Percentiles rank a stretch among this genome's conserved stretches.
These are phyloP conservation scores for Xylaria sp. DNA, from an alignment of 2,329 filamentous ascomycete species.

Conservation along the genomic window DNA sequence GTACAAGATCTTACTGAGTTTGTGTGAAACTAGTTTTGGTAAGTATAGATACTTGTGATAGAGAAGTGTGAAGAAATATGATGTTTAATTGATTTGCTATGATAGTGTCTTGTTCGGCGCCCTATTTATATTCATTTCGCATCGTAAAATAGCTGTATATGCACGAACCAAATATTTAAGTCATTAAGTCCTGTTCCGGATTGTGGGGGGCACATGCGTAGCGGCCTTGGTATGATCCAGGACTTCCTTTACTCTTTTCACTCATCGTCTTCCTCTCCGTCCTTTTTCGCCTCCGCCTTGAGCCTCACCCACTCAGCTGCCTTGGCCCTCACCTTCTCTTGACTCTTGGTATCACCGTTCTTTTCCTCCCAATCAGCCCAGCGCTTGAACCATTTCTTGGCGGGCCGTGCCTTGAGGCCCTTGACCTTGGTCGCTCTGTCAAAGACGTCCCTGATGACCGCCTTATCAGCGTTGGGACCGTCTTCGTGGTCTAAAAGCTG, in stretches of 20 bases:
- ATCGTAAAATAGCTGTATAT: not conserved
- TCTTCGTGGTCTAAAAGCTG: slow-evolving; percentile 89
- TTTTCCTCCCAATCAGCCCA: slow-evolving; percentile 91
- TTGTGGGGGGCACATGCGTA: not conserved
- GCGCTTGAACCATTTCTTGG: slow-evolving; percentile 87
- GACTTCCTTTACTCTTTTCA: slow-evolving; percentile 20
- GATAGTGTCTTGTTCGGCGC: not conserved
- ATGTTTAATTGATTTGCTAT: not conserved
- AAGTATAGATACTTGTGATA: not conserved
- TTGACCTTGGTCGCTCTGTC: slow-evolving; percentile 78
- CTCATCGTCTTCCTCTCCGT: slow-evolving; percentile 49
- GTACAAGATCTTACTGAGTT: not conserved
- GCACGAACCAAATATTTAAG: not conserved
- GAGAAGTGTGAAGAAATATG: no score
- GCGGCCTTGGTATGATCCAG: slow-evolving; percentile 24
- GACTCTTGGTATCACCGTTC: slow-evolving; percentile 73
- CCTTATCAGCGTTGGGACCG: slow-evolving; percentile 58
- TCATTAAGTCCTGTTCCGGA: not conserved
- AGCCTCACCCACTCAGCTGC: slow-evolving; percentile 76
- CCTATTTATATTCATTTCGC: slow-evolving; percentile 4
- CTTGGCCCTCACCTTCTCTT: slow-evolving; percentile 75
- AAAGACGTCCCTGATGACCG: slow-evolving; percentile 78
- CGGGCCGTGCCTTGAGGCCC: slow-evolving; percentile 82
- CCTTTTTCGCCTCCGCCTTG: slow-evolving; percentile 53
- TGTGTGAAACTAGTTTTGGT: not conserved